Evolutionary conservation across 129 eudicot genomes (phyloP).

Genomic region (Tagetes patula): DNA sequence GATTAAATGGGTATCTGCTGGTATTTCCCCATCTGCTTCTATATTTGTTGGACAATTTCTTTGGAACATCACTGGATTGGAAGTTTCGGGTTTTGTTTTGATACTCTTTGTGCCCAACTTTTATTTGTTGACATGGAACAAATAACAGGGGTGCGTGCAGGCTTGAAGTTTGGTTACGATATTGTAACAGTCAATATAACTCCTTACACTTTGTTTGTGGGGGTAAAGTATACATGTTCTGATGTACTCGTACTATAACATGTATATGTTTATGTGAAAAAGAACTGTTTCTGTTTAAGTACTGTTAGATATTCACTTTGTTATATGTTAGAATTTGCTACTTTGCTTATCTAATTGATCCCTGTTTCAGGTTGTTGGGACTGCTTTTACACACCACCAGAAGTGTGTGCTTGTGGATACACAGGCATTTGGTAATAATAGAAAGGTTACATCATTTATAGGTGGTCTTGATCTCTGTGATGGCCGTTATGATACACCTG

Average conservation of each 20-base stretch:
- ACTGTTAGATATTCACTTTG: conserved; percentile 3
- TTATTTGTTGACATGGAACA: conserved; percentile 17
- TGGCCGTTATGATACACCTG: conserved; percentile 98
- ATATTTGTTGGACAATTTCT: neutral
- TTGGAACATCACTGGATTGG: neutral
- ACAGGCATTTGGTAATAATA: conserved; percentile 66
- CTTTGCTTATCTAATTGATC: conserved; percentile 18
- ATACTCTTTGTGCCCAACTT: conserved; percentile 1
- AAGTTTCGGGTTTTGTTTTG: neutral
- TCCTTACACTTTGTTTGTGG: neutral
- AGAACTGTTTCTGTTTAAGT: conserved; percentile 6
- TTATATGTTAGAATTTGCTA: neutral
- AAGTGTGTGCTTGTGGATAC: conserved; percentile 94
- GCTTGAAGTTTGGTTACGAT: conserved; percentile 1
- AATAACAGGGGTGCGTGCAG: conserved; percentile 5
- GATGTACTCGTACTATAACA: conserved; percentile 1
- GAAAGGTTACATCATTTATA: conserved; percentile 75
- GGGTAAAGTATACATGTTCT: conserved; percentile 23
- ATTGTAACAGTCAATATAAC: neutral
- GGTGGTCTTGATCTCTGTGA: conserved; percentile 98
- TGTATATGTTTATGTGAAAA: conserved; percentile 5
- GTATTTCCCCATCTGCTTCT: neutral
- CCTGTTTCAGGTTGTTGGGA: conserved; percentile 80
- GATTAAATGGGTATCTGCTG: neutral
- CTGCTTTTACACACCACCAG: conserved; percentile 90